Conservation (phyloP, 2,329 filamentous ascomycete genomes). For the Aureobasidium sp. region DNA sequence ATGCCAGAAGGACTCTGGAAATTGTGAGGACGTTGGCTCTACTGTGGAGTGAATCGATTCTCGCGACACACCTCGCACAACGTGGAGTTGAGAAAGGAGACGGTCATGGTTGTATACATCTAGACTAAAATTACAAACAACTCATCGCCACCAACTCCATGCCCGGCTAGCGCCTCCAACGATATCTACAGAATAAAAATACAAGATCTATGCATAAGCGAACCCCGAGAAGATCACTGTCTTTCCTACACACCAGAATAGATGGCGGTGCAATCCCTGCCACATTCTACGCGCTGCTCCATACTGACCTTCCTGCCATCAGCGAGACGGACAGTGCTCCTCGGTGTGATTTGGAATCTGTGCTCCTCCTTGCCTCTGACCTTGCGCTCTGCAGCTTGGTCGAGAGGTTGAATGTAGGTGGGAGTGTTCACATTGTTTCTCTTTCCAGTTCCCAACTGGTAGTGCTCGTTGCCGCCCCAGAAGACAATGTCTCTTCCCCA, state of each 20-base stretch:
- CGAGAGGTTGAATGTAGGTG: conserved; percentile 68
- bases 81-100: background rate
- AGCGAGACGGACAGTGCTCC: conserved; percentile 58
- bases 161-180: background rate
- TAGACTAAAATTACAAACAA: background rate
- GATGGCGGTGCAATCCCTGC: conserved; percentile 69
- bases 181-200: background rate
- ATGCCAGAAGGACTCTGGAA: background rate
- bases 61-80: background rate
- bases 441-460: conserved; percentile 86
- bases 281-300: conserved; percentile 85
- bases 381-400: conserved; percentile 53
- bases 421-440: conserved; percentile 70
- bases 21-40: background rate
- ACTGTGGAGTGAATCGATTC: background rate
- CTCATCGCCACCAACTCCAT: background rate
- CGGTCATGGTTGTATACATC: background rate
- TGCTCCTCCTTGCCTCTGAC: conserved; percentile 58
- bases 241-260: conserved; percentile 55
- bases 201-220: background rate
- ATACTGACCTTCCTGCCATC: conserved; percentile 60
- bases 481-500: conserved; percentile 84
- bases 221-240: background rate
- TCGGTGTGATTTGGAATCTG: conserved; percentile 72
- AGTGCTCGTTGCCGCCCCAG: conserved; percentile 93